These are phyloP conservation scores for Pichia pseudocactophila DNA, from an alignment of 805 yeast species.

Conservation along the genomic window DNA sequence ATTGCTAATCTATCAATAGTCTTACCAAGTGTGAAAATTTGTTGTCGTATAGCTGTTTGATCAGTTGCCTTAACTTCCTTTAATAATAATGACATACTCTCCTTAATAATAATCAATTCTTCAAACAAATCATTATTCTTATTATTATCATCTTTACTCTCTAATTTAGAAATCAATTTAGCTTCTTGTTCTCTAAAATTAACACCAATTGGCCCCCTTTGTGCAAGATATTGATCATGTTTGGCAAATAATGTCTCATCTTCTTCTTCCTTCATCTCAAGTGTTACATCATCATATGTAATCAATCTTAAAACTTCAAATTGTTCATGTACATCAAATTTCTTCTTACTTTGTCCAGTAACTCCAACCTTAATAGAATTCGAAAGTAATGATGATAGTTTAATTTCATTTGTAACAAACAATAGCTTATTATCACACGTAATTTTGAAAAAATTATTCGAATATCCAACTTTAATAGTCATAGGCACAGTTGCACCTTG, in stretches of 20 bases:
- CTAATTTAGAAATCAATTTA: slow-evolving; percentile 13
- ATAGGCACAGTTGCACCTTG: slow-evolving; percentile 66
- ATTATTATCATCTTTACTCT: background rate
- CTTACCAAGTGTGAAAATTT: slow-evolving; percentile 4
- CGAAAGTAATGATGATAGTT: slow-evolving; percentile 29
- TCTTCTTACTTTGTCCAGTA: slow-evolving; percentile 37
- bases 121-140: background rate
- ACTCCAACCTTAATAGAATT: slow-evolving; percentile 42
- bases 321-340: slow-evolving; percentile 36
- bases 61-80: background rate
- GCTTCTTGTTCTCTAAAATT: slow-evolving; percentile 16
- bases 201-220: background rate
- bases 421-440: slow-evolving; percentile 67
- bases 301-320: slow-evolving; percentile 58
- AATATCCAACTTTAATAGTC: slow-evolving; percentile 57
- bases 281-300: slow-evolving; percentile 39
- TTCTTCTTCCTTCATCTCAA: slow-evolving; percentile 17
- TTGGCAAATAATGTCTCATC: slow-evolving; percentile 22
- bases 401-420: slow-evolving; percentile 51
- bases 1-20: slow-evolving; percentile 5
- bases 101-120: slow-evolving; percentile 3
- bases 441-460: slow-evolving; percentile 38
- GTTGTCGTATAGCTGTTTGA: slow-evolving; percentile 5
- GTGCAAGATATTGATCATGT: slow-evolving; percentile 11
- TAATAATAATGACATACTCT: slow-evolving; percentile 1